These are phyloP conservation scores for Aspergillus egyptiacus DNA, from an alignment of 495 filamentous ascomycete genomes.

Conservation along the genomic window DNA sequence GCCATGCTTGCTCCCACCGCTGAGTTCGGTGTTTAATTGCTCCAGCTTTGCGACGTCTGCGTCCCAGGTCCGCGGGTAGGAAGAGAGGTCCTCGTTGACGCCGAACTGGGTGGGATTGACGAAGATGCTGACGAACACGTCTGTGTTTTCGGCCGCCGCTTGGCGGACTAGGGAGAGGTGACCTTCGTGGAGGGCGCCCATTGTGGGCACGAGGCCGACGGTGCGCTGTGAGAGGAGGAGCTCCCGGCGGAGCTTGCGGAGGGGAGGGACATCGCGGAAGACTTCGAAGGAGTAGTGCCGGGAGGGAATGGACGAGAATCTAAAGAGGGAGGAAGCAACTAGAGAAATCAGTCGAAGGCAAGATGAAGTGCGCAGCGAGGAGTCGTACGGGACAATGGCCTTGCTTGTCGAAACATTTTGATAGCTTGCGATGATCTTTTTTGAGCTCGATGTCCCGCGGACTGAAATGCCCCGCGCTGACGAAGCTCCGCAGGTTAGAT, in stretches of 20 bases:
- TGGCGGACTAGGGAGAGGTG: conserved; percentile 82
- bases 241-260: conserved; percentile 66
- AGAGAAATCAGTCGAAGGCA: background rate
- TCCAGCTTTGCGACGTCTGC: conserved; percentile 62
- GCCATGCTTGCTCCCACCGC: conserved; percentile 46
- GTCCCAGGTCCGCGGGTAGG: conserved; percentile 88
- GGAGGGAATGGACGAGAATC: conserved; percentile 22
- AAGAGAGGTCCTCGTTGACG: conserved; percentile 75
- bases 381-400: conserved; percentile 27
- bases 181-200: conserved; percentile 91
- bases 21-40: conserved; percentile 62
- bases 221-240: conserved; percentile 62
- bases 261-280: conserved; percentile 62
- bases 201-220: conserved; percentile 88
- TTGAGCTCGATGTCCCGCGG: conserved; percentile 7
- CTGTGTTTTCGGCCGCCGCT: conserved; percentile 76
- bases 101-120: conserved; percentile 98
- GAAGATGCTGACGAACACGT: conserved; percentile 84
- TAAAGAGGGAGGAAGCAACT: conserved; percentile 26
- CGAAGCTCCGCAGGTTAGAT: background rate
- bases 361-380: background rate
- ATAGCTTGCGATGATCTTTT: background rate
- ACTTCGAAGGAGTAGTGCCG: conserved; percentile 52
- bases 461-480: background rate
- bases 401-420: conserved; percentile 11